Percentiles rank a stretch among this genome's conserved stretches.
Conservation (phyloP, 148 eudicot genomes). For the Rheum nobile region DNA sequence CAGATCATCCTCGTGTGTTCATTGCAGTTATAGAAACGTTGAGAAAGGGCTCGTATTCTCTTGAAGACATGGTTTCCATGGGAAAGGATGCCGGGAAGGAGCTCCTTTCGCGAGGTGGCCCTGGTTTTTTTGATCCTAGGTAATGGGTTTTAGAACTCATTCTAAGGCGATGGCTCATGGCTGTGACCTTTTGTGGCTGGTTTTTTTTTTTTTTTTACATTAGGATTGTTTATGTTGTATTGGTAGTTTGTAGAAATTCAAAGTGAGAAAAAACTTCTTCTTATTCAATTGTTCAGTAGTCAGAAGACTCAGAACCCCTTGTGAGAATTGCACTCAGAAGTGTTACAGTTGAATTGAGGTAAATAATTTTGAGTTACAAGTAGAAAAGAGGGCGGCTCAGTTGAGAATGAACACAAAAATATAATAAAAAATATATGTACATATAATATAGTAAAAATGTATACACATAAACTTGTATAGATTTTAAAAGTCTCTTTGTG, state of each 20-base stretch:
- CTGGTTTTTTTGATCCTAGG: constrained; percentile 62
- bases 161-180: neutral
- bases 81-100: constrained; percentile 90
- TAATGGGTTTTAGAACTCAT: constrained; percentile 2
- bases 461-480: too few species aligned
- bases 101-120: constrained; percentile 72
- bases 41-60: constrained; percentile 52
- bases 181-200: neutral
- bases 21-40: constrained; percentile 53
- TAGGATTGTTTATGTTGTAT: neutral
- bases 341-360: too few species aligned
- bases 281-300: too few species aligned
- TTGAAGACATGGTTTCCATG: constrained; percentile 71
- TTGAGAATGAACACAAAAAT: too few species aligned
- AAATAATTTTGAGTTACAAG: too few species aligned
- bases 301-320: too few species aligned
- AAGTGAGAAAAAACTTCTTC: neutral
- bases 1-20: neutral
- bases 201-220: neutral
- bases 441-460: too few species aligned
- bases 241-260: neutral
- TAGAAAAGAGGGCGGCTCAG: too few species aligned
- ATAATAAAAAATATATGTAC: too few species aligned
- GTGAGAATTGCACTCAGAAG: too few species aligned
- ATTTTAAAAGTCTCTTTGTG: too few species aligned